Evolutionary conservation across 768 basidiomycete genomes (phyloP), one percentile per base, ranked within the genome.

Genomic region (Tylopilus balloui): DNA sequence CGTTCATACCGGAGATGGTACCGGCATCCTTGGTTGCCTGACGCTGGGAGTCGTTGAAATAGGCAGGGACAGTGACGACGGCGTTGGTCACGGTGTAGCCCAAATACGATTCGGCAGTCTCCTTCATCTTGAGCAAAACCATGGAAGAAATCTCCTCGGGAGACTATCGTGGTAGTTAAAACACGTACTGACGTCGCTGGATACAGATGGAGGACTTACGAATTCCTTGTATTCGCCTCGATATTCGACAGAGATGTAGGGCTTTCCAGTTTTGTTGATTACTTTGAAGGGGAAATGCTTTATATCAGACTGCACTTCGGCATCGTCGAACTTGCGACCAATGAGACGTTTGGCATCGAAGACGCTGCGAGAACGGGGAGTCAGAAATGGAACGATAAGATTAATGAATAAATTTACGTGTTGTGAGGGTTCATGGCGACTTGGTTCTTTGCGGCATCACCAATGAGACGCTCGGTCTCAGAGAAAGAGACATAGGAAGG

Each of bases 21-120:
- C 95, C 95, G 31, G 95, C 93, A 64, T 98, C 95, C 77, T 96
- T 98, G 62, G 95, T 98, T 19, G 95, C 95, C 65, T 95, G 92
- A 67, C 95, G 89, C 68, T 98, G 95, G 21, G 95, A 94, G 76
- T 98, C 93, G 71, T 98, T 98, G 80, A 97, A 97, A 78, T 97
- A 97, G 31, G 94, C 93, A 27, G 94, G 94, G 55, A 97, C 87
- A 23, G 93, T 95, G 63, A 97, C 86, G 60, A 98, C 95, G 48
- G 95, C 95, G 69, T 94, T 92, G 69, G 69, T 84, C 68, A 93
- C 75, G 48, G 76, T 80, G 62, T 74, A 77, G 52, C 95, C 92
- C 58, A 98, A 80, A 75, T 98, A 96, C 42, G 95, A 86, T 76
- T 98, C 95, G 28, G 95, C 92, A 50, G 83, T 90, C 75, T 98